Percentiles rank a stretch among this genome's conserved stretches.
Conservation (phyloP, 2,329 filamentous ascomycete species). For the Calonectria naviculata region DNA sequence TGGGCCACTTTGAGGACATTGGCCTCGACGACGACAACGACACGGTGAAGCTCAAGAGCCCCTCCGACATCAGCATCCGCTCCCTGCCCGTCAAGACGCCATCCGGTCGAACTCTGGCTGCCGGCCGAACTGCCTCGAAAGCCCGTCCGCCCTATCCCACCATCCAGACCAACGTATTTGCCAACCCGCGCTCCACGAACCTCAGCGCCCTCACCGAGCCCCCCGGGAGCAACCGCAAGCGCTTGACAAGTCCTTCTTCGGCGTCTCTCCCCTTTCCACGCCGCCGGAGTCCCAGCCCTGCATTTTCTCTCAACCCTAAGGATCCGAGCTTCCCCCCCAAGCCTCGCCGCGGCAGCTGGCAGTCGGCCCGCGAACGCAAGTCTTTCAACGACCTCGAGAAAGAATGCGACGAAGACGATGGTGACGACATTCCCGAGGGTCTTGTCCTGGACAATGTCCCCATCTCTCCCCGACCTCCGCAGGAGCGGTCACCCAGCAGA, state of each 20-base stretch:
- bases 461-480: constrained; percentile 76
- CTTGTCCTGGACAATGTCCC: constrained; percentile 85
- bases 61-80: constrained; percentile 55
- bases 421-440: constrained; percentile 82
- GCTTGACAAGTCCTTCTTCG: constrained; percentile 43
- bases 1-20: constrained; percentile 93
- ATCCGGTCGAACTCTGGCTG: constrained; percentile 44
- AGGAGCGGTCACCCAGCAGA: constrained; percentile 65
- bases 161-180: constrained; percentile 58
- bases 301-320: constrained; percentile 56
- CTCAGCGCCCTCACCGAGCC: constrained; percentile 51
- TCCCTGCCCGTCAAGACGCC: constrained; percentile 42
- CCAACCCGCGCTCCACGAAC: constrained; percentile 64
- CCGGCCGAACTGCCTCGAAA: constrained; percentile 41
- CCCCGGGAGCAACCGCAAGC: constrained; percentile 41
- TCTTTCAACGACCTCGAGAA: constrained; percentile 77
- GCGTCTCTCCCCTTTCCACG: constrained; percentile 51
- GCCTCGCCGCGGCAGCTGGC: constrained; percentile 76
- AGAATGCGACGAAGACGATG: constrained; percentile 81
- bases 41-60: constrained; percentile 60
- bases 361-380: constrained; percentile 73
- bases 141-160: constrained; percentile 58
- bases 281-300: constrained; percentile 65
- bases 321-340: constrained; percentile 53
- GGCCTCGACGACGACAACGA: constrained; percentile 78